Base-by-base conservation (phyloP, 495 filamentous ascomycete species). In the Bathelium albidoporum region DNA sequence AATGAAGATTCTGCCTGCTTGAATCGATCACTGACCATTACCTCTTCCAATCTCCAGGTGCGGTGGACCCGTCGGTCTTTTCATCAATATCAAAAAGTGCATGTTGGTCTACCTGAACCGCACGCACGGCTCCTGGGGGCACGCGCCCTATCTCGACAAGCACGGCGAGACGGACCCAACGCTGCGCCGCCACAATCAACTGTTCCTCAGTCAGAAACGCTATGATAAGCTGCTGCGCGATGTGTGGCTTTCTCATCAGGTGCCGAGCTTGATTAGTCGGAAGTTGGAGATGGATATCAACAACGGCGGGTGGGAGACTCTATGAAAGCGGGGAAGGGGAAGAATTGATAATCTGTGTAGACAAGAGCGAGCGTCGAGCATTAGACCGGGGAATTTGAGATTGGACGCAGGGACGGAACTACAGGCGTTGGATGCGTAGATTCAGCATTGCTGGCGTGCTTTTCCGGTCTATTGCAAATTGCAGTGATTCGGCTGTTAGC, bases 31-130 rank as follows among this genome's bases (percentile, higher is more conserved):
- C 36, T 41, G 1, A 20, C 61, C 18, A 36, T 59, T 59, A 22
- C 58, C 14, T 44, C 22, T 29, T 20, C 26, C 60, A 4, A 22
- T 39, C n/a, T 32, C 20, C 64, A 96, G 90, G 68, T 97, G 94
- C 74, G 90, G 93, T 67, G 85, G 85, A 63, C 88, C 90, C 69
- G 85, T 94, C 29, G 94, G 95, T 22, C 74, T 97, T 29, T 97
- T 92, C 77, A 88, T 99, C 75, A 96, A 95, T 73, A 94, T 99
- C 70, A 85, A 91, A 60, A 96, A 96, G 78, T 96, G 95, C 76
- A 87, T 82, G 53, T 85, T 96, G 34, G 82, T 95, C 60, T 96
- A 93, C 74, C 75, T 95, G 59, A 87, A 95, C 75, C 82, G 86
- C 66, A 75, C 77, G n/a, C 85, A 88, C 59, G 94, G 91, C 49